Evolutionary conservation across 306 rosid genomes (phyloP).

Genomic region (Alnus rubra): DNA sequence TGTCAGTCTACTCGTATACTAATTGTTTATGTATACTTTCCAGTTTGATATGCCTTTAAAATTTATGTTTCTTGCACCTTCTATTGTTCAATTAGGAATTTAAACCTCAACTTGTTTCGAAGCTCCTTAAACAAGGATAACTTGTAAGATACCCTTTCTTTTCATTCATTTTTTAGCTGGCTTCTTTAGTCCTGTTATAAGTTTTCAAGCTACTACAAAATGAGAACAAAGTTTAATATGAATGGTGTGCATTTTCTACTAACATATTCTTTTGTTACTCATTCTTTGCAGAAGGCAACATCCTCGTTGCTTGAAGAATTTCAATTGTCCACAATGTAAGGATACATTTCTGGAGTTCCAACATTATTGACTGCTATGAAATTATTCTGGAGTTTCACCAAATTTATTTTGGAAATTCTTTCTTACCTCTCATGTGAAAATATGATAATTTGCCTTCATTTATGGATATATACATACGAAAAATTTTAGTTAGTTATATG

Average conservation of each 20-base stretch:
- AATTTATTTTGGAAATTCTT: too few species aligned
- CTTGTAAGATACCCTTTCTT: conserved; percentile 47
- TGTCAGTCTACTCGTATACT: conserved; percentile 43
- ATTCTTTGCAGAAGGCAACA: conserved; percentile 43
- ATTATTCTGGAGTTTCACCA: conserved; percentile 7
- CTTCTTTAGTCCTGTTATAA: neutral
- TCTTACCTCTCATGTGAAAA: neutral
- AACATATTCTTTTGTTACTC: conserved; percentile 4
- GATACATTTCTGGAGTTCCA: conserved; percentile 5
- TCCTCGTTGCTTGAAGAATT: conserved; percentile 58
- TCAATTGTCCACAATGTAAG: conserved; percentile 78
- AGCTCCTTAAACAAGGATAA: conserved; percentile 47
- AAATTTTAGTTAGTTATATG: neutral
- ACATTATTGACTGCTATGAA: conserved; percentile 12
- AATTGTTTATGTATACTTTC: conserved; percentile 4
- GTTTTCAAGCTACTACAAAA: neutral
- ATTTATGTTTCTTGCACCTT: conserved; percentile 27
- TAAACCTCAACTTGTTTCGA: conserved; percentile 70
- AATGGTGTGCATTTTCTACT: conserved; percentile 8
- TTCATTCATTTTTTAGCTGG: conserved; percentile 23
- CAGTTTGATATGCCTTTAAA: neutral
- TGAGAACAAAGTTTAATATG: conserved; percentile 1
- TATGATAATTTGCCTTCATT: neutral
- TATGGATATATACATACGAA: neutral
- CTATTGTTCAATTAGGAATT: conserved; percentile 51